phyloP scores from a whole-genome alignment of 306 rosid species.

The Sicyos baderoa region DNA sequence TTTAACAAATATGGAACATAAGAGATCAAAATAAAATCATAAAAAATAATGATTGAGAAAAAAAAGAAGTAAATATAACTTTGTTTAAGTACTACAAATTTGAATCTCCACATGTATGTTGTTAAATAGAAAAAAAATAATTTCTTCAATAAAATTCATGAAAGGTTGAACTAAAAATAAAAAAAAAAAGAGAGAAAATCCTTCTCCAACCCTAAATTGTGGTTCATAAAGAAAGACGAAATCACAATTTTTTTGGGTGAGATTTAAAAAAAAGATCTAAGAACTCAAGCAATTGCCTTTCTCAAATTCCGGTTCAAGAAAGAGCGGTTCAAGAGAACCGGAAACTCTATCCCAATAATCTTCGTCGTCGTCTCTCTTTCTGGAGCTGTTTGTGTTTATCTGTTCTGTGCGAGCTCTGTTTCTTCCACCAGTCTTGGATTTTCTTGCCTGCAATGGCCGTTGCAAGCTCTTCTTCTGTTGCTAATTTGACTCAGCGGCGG shows the following conservation, averaged over 20 bases:
- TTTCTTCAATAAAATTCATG: too few relatives aligned
- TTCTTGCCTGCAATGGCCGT: conserved; percentile 25
- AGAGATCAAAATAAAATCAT: too few relatives aligned
- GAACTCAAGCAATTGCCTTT: neutral
- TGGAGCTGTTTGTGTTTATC: conserved; percentile 1
- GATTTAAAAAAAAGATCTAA: conserved; percentile 5
- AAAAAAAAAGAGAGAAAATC: neutral
- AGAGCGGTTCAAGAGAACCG: conserved; percentile 3
- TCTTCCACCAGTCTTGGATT: neutral
- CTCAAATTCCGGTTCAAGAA: neutral
- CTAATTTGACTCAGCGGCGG: conserved; percentile 18
- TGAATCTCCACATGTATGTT: too few relatives aligned
- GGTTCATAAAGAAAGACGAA: neutral
- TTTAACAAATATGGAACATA: too few relatives aligned
- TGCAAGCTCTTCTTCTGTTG: conserved; percentile 22
- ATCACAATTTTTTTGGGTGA: too few relatives aligned
- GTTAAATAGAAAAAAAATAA: too few relatives aligned
- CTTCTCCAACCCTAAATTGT: neutral
- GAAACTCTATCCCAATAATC: conserved; percentile 4
- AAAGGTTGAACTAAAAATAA: too few relatives aligned
- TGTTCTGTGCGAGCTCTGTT: neutral
- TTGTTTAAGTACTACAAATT: too few relatives aligned
- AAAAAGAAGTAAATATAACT: too few relatives aligned
- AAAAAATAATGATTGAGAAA: too few relatives aligned
- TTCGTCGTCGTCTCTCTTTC: neutral